These are phyloP conservation scores for Flammula alnicola DNA, from an alignment of 1,284 basidiomycete species.

Conservation along the genomic window DNA sequence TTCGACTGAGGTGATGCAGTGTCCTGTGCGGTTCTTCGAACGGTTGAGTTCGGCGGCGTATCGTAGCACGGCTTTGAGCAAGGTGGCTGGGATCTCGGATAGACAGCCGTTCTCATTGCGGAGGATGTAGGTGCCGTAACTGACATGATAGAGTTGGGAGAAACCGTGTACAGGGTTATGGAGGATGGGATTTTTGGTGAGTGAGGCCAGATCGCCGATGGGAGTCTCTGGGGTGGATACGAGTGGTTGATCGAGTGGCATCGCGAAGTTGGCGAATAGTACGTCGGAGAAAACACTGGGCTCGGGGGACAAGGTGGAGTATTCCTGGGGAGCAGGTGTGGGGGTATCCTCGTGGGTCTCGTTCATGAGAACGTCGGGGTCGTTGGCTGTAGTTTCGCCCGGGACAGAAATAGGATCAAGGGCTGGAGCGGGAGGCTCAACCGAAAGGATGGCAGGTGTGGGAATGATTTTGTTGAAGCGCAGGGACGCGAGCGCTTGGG, in stretches of 20 bases:
- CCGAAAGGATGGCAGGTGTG: too few relatives aligned
- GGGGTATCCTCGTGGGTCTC: too few relatives aligned
- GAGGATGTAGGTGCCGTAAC: background rate
- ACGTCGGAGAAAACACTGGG: too few relatives aligned
- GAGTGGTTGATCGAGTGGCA: background rate
- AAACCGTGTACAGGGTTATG: background rate
- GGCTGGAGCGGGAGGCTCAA: too few relatives aligned
- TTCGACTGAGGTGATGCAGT: background rate
- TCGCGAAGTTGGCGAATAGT: background rate
- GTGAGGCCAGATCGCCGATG: background rate
- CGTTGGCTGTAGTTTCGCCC: too few relatives aligned
- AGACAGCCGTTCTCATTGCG: background rate
- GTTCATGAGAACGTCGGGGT: too few relatives aligned
- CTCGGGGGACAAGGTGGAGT: too few relatives aligned
- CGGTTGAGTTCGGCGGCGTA: background rate
- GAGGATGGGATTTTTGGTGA: background rate
- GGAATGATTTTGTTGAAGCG: too few relatives aligned
- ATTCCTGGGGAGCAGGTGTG: too few relatives aligned
- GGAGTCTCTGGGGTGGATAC: background rate
- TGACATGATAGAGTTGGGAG: background rate
- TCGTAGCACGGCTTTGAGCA: background rate
- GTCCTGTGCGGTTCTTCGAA: background rate
- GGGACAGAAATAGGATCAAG: too few relatives aligned
- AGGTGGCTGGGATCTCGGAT: background rate
- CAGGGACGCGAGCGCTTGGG: too few relatives aligned